Conservation (phyloP, 495 filamentous ascomycete species). For the Aspergillus avenaceus region DNA sequence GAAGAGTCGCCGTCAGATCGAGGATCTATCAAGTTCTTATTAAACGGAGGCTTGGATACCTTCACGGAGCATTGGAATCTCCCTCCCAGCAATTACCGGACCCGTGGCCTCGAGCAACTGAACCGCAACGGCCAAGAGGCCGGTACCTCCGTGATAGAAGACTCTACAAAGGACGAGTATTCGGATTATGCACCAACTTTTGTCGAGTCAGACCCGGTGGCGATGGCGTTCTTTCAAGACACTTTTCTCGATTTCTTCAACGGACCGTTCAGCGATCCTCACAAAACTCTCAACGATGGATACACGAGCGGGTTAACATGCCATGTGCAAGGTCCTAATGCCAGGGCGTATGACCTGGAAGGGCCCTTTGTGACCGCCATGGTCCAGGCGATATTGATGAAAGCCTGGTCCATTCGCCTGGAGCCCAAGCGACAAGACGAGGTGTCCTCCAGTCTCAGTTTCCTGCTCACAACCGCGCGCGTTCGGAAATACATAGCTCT, state of each 20-base stretch:
- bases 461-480: constrained; percentile 36
- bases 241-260: constrained; percentile 41
- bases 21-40: constrained; percentile 46
- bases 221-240: constrained; percentile 35
- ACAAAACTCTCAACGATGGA: constrained; percentile 21
- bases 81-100: constrained; percentile 37
- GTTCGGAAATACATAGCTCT: constrained; percentile 38
- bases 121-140: constrained; percentile 24
- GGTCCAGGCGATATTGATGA: constrained; percentile 34
- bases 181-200: constrained; percentile 19
- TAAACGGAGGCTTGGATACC: constrained; percentile 43
- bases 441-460: constrained; percentile 34
- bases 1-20: constrained; percentile 33
- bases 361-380: constrained; percentile 33
- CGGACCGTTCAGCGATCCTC: constrained; percentile 32
- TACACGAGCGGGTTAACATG: constrained; percentile 20
- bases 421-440: constrained; percentile 37
- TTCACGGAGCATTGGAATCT: constrained; percentile 43
- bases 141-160: constrained; percentile 14
- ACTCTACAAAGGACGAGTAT: constrained; percentile 13
- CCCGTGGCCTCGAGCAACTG: constrained; percentile 31
- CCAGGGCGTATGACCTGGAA: constrained; percentile 30
- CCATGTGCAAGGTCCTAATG: constrained; percentile 14
- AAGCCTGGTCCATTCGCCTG: constrained; percentile 33
- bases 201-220: constrained; percentile 20